These are phyloP conservation scores for Pseudozyma flocculosa DNA, from an alignment of 1,284 basidiomycete species.

Conservation along the genomic window DNA sequence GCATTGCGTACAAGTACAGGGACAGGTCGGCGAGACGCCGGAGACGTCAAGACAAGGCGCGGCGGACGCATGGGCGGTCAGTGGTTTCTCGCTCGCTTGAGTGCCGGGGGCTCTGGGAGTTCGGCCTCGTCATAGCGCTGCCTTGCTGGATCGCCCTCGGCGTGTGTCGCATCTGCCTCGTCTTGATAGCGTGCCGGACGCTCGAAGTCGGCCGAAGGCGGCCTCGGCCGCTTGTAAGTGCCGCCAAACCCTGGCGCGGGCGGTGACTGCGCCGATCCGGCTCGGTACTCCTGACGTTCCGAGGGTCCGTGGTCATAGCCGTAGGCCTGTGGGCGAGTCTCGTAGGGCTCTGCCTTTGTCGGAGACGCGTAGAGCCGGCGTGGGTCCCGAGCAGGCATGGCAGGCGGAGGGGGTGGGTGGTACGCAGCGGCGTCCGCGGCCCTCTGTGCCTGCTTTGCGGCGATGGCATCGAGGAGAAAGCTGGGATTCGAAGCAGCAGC, in stretches of 20 bases:
- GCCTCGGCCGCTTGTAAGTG: constrained; percentile 15
- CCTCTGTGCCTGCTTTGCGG: constrained; percentile 12
- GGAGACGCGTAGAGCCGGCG: no score
- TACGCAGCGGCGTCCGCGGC: not conserved
- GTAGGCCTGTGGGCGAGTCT: no score
- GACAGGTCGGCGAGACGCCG: not conserved
- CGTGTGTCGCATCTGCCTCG: no score
- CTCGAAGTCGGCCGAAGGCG: constrained; percentile 13
- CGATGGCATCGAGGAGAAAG: constrained; percentile 31
- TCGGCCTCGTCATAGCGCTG: constrained; percentile 7
- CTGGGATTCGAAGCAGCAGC: not conserved
- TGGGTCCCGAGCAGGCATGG: no score
- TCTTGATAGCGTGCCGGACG: no score
- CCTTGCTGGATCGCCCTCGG: constrained; percentile 1
- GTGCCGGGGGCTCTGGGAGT: constrained; percentile 3
- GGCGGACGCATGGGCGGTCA: constrained; percentile 1
- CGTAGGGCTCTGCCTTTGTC: no score
- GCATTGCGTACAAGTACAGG: constrained; percentile 9
- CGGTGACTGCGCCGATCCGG: no score
- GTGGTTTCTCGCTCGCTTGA: constrained; percentile 25
- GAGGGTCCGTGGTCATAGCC: no score
- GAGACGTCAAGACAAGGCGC: not conserved
- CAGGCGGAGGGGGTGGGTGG: no score
- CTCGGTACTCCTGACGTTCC: no score
- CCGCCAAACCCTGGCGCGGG: no score